Conservation (phyloP, 75 land plant species). For the Cupressus sempervirens region DNA sequence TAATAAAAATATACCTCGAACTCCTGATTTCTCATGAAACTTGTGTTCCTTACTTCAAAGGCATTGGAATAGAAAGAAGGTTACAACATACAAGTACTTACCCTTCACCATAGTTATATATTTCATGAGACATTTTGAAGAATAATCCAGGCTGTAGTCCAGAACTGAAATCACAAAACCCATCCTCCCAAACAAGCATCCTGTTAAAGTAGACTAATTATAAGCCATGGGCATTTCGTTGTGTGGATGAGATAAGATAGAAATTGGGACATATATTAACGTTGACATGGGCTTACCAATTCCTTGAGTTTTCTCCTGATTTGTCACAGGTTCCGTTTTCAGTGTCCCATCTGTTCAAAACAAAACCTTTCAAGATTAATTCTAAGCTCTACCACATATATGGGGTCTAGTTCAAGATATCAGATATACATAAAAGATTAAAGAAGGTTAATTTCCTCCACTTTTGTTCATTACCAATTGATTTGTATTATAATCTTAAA, state of each 20-base stretch:
- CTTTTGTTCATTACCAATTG: background rate
- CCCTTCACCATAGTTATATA: conserved; percentile 97
- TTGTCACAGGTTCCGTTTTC: conserved; percentile 69
- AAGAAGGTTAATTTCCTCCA: background rate
- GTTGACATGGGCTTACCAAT: conserved; percentile 44
- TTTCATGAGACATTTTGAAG: conserved; percentile 97
- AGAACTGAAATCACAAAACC: conserved; percentile 69
- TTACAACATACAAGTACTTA: conserved; percentile 10
- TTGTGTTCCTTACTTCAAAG: background rate
- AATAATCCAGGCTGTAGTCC: conserved; percentile 81
- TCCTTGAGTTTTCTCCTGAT: conserved; percentile 85
- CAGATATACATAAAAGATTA: background rate
- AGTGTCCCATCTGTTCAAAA: conserved; percentile 66
- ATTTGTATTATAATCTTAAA: background rate
- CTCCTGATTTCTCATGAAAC: background rate
- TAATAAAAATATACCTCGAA: no score
- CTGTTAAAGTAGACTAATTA: conserved; percentile 20
- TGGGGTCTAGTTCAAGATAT: background rate
- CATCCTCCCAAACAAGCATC: conserved; percentile 95
- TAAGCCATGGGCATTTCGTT: background rate
- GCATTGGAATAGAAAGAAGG: background rate
- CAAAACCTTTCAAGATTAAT: background rate
- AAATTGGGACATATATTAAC: background rate
- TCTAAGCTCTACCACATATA: background rate
- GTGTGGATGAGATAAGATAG: background rate